Evolutionary conservation across 2,329 filamentous ascomycete genomes (phyloP), one percentile per base, ranked within the genome.

Genomic region (Curvularia sp.): DNA sequence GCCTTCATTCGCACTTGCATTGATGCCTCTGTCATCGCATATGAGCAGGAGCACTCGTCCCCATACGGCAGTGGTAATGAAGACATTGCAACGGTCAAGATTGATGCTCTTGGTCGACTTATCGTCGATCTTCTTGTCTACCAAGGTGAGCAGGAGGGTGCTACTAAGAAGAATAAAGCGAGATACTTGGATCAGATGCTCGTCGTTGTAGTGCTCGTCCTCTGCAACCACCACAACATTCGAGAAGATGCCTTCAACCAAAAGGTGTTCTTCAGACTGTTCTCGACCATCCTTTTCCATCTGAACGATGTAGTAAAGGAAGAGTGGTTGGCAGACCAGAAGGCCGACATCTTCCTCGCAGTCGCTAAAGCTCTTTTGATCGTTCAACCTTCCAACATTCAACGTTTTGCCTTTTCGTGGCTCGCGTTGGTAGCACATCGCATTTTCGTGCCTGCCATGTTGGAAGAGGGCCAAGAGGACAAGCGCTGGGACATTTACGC

Each of bases 201-300:
- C 39, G 87, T 89, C 6, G 80, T 97, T n/a, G 81, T 92, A 32
- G 86, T 92, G 3, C 80, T 99, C 55, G 85, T 97, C 3, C 83
- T 97, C 59, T 94, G 91, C 75, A 88, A 95, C 67, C 92, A 98
- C 73, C 89, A 96, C 70, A 84, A 90, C 55, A 91, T 89, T 76
- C 87, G 89, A 45, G 90, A 88, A 3, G 93, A 97, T 53, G 85
- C 84, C 38, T 93, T 96, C 80, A 94, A 92, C 69, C 90, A 94
- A 72, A 89, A 92, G 61, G 88, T 96, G 28, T 98, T 97, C 82
- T 95, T 93, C 84, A 88, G 94, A 45, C 83, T 99, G 41, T 90
- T 97, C 73, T 94, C 92, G 0, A 85, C 90, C 69, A 83, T 97
- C 47, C 83, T 99, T 4, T 91, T 90, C 75, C 89, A 95, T 67